Percentiles rank a stretch among this genome's conserved stretches.
Conservation (phyloP, 75 land plant species). For the Pseudotsuga menziesii region DNA sequence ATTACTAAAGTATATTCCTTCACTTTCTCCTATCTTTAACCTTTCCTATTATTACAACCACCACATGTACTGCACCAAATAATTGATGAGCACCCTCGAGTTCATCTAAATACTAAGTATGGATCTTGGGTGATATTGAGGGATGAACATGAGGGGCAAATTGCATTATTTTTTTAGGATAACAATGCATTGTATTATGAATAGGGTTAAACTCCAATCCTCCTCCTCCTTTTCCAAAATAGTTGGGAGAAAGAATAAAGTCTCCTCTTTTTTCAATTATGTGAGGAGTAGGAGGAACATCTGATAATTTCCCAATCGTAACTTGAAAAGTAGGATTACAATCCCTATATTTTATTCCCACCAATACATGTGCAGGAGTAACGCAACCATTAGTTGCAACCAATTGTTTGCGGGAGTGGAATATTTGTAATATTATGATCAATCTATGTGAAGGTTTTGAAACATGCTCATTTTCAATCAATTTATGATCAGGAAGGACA, state of each 20-base stretch:
- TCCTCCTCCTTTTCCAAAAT: background rate
- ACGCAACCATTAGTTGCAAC: background rate
- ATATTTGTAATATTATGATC: background rate
- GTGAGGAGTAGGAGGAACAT: background rate
- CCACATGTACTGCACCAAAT: constrained; percentile 58
- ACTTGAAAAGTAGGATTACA: background rate
- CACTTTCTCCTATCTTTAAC: constrained; percentile 70
- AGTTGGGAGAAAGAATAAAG: background rate
- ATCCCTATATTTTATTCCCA: background rate
- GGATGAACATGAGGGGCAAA: constrained; percentile 52
- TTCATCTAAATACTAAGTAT: constrained; percentile 11
- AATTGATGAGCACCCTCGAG: constrained; percentile 27
- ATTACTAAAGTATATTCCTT: constrained; percentile 21
- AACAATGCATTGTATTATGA: background rate
- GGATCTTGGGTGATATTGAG: constrained; percentile 55
- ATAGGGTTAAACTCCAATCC: background rate
- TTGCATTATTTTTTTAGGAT: constrained; percentile 8
- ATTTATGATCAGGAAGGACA: background rate
- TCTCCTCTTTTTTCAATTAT: background rate
- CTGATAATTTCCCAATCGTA: background rate
- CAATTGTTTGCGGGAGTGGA: background rate
- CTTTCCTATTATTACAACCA: constrained; percentile 33
- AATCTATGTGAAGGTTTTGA: background rate
- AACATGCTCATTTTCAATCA: background rate
- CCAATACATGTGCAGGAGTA: background rate